These are phyloP conservation scores for Penicillium chermesinum DNA, from an alignment of 495 filamentous ascomycete species.

Conservation along the genomic window DNA sequence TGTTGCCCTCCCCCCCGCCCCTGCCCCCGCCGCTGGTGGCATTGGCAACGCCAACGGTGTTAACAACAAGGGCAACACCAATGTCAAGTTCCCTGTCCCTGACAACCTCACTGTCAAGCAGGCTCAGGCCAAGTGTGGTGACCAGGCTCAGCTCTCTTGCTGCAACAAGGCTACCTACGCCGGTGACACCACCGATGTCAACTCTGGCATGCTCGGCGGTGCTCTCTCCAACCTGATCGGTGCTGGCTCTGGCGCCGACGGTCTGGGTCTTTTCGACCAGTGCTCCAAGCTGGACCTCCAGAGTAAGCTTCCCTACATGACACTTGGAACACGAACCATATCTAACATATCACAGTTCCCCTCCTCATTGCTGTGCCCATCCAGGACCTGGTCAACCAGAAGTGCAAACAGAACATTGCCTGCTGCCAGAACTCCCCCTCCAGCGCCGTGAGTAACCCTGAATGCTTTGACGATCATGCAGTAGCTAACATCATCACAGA, in stretches of 20 bases:
- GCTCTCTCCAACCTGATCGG: conserved; percentile 29
- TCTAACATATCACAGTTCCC: conserved; percentile 23
- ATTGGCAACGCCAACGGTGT: conserved; percentile 20
- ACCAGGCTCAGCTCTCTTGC: conserved; percentile 46
- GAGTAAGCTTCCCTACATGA: conserved; percentile 7
- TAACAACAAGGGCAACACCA: conserved; percentile 17
- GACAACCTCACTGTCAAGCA: conserved; percentile 42
- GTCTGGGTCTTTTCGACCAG: conserved; percentile 32
- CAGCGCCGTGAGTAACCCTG: conserved; percentile 27
- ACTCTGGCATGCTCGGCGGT: conserved; percentile 25
- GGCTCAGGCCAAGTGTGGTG: conserved; percentile 45
- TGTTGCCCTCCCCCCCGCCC: conserved; percentile 14
- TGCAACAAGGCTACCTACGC: conserved; percentile 43
- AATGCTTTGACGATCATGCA: background rate
- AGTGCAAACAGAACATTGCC: conserved; percentile 52
- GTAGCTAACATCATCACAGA: conserved; percentile 10
- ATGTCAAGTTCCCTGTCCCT: conserved; percentile 31
- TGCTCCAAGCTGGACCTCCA: conserved; percentile 38
- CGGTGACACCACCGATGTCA: conserved; percentile 37
- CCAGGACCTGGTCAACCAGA: conserved; percentile 41
- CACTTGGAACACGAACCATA: background rate
- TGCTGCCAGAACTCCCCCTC: conserved; percentile 45
- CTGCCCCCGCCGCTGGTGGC: conserved; percentile 12
- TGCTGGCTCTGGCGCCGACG: conserved; percentile 34
- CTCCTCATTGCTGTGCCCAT: conserved; percentile 29